These are phyloP conservation scores for Phaeotremella fagi DNA, from an alignment of 768 basidiomycete genomes.

Conservation along the genomic window DNA sequence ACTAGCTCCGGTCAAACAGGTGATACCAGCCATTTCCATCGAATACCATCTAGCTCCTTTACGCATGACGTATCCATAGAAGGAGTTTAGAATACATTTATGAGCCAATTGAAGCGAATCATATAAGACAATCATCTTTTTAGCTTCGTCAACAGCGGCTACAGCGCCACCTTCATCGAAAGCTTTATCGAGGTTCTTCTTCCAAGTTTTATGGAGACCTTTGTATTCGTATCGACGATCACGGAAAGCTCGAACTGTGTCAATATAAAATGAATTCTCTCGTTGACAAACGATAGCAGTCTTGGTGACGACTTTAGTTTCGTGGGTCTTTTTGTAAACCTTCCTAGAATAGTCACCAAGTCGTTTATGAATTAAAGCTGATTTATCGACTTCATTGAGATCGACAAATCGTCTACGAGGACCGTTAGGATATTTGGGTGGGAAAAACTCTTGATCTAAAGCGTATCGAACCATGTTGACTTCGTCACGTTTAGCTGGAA, in stretches of 20 bases:
- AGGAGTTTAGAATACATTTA: constrained; percentile 99
- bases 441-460: constrained; percentile 88
- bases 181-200: constrained; percentile 86
- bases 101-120: constrained; percentile 98
- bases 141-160: constrained; percentile 89
- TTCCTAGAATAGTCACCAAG: constrained; percentile 97
- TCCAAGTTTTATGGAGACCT: constrained; percentile 97
- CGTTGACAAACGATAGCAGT: constrained; percentile 94
- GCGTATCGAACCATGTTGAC: constrained; percentile 99
- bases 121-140: constrained; percentile 97
- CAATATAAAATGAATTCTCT: constrained; percentile 98
- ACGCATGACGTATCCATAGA: constrained; percentile 99
- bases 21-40: constrained; percentile 99
- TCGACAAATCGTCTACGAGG: constrained; percentile 78
- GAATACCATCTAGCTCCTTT: constrained; percentile 99
- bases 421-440: constrained; percentile 67
- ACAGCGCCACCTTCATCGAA: constrained; percentile 65
- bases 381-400: constrained; percentile 76
- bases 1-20: constrained; percentile 91
- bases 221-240: constrained; percentile 99
- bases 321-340: constrained; percentile 97
- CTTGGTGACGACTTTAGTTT: constrained; percentile 88
- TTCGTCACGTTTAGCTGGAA: constrained; percentile 94
- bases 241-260: constrained; percentile 93
- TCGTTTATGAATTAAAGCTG: constrained; percentile 87